A percentile compares a stretch with the other conserved stretches of the same genome.
Conservation (phyloP, 2,329 filamentous ascomycete genomes). For the Escovopsis weberi region DNA sequence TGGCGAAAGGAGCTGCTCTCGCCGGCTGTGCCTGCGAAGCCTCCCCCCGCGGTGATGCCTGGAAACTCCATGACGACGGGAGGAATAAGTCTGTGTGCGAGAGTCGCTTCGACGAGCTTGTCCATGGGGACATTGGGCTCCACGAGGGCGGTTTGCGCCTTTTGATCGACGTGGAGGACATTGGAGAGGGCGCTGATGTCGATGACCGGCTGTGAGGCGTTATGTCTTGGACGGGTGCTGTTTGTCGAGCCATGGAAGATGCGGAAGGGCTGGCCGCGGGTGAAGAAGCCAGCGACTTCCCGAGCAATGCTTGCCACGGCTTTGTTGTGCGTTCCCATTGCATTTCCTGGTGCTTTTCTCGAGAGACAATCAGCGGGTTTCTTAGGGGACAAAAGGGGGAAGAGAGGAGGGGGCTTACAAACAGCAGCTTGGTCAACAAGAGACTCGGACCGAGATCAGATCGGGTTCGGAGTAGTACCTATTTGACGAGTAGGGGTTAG, state of each 20-base stretch:
- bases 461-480: no score
- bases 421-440: no score
- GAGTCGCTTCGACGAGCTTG: slow-evolving; percentile 47
- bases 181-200: slow-evolving; percentile 51
- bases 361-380: not conserved
- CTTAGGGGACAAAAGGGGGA: not conserved
- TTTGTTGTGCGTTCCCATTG: slow-evolving; percentile 37
- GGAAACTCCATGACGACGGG: slow-evolving; percentile 66
- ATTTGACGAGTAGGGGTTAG: no score
- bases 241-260: slow-evolving; percentile 70
- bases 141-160: slow-evolving; percentile 45
- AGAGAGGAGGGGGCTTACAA: slow-evolving; percentile 1
- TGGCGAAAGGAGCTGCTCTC: slow-evolving; percentile 57
- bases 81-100: slow-evolving; percentile 51
- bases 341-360: not conserved
- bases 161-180: slow-evolving; percentile 48
- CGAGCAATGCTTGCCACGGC: slow-evolving; percentile 33
- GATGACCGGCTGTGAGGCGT: slow-evolving; percentile 23
- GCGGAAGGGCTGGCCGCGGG: slow-evolving; percentile 44
- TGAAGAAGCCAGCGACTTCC: slow-evolving; percentile 33
- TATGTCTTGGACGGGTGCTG: slow-evolving; percentile 43
- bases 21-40: slow-evolving; percentile 55
- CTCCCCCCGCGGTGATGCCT: slow-evolving; percentile 59
- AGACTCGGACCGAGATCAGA: no score
- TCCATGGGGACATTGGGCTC: slow-evolving; percentile 70